Conservation (phyloP, 2,329 filamentous ascomycete genomes). For the Fusarium luffae region DNA sequence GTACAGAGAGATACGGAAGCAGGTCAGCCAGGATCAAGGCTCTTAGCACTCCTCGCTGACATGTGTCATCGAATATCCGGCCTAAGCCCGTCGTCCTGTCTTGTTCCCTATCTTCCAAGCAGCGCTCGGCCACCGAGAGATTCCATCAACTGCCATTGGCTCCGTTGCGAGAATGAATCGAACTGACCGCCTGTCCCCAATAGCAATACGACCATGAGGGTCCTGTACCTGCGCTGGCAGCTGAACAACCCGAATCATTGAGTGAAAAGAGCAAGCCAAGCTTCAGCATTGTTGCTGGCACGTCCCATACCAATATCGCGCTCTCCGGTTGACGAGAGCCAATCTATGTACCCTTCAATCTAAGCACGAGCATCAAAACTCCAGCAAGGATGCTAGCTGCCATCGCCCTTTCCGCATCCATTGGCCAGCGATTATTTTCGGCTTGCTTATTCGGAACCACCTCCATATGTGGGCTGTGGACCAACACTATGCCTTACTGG, state of each 20-base stretch:
- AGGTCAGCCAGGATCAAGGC: conserved; percentile 40
- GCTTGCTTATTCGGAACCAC: conserved; percentile 34
- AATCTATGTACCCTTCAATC: conserved; percentile 27
- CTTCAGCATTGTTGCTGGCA: conserved; percentile 31
- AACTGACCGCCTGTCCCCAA: conserved; percentile 22
- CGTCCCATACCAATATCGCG: conserved; percentile 42
- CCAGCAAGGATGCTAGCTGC: conserved; percentile 26
- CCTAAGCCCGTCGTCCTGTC: conserved; percentile 32
- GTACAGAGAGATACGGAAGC: conserved; percentile 5
- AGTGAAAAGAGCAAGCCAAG: conserved; percentile 11
- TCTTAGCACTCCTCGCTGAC: conserved; percentile 25
- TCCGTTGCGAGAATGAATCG: conserved; percentile 12
- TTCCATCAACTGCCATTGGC: conserved; percentile 24
- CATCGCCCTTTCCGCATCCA: conserved; percentile 37
- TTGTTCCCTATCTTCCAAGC: neutral
- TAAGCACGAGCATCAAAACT: conserved; percentile 31
- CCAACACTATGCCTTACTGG: conserved; percentile 34
- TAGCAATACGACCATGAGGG: conserved; percentile 16
- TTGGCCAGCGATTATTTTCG: conserved; percentile 38
- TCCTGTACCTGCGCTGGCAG: conserved; percentile 16
- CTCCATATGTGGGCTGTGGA: conserved; percentile 37
- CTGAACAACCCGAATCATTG: conserved; percentile 16
- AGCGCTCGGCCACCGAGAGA: conserved; percentile 17
- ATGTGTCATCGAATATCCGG: conserved; percentile 33
- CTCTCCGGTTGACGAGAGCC: conserved; percentile 41